Evolutionary conservation across 2,329 filamentous ascomycete genomes (phyloP), one percentile per base, ranked within the genome.

Genomic region (Hymenotorrendiella dingleyae): DNA sequence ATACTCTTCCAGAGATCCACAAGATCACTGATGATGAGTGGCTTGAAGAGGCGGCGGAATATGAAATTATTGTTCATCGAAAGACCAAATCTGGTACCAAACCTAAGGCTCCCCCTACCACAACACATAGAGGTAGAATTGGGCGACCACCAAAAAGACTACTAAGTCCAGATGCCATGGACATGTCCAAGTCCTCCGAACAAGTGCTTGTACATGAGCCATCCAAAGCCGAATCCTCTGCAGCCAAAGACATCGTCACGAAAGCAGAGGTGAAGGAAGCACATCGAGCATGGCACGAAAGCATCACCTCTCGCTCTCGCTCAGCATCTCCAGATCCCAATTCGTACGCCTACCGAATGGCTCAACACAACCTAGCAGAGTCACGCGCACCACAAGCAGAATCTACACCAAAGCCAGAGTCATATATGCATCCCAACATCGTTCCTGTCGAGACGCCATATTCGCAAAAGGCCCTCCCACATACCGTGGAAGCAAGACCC

Each of bases 391-490:
- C 28, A 14, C 11, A 19, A 5, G 12, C 19, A 4, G 27, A 10
- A 12, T 8, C 37, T 2, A 33, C 20, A 11, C 17, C 22, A 16
- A 6, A 14, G 17, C 37, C 27, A 22, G 20, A 12, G 3, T 23
- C 1, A 21, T 32, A 40, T 26, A 16, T 4, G 23, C 4, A 16
- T 23, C 22, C 8, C 21, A 30, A 36, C n/a, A 36, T 23, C 12
- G 20, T n/a, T 22, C 9, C 21, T 3, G 19, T 11, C 11, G 17
- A 39, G 6, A 42, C 39, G 4, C 39, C 39, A 10, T 30, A 42
- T n/a, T 35, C 29, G 5, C 39, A 42, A 42, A 42, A 42, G 11
- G 39, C 26, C 12, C 30, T 42, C 16, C 39, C 39, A 4, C 39
- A 22, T 11, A 40, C 37, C n/a, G 10, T 32, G 4, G 19, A 35